phyloP scores from a whole-genome alignment of 106 monocot genomes.

The Triglochin maritima region DNA sequence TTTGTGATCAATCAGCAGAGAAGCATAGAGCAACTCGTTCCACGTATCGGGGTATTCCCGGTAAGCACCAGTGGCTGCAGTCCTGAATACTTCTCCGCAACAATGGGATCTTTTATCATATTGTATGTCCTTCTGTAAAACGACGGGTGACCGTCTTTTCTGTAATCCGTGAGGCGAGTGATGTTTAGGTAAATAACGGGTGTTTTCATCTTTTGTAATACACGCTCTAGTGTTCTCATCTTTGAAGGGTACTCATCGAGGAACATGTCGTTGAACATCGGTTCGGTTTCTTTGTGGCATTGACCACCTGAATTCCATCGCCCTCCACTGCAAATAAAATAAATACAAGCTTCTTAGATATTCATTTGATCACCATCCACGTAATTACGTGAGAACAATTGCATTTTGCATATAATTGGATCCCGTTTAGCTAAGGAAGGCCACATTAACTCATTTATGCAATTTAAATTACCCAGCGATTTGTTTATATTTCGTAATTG shows the following conservation, averaged over 20 bases:
- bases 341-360: not conserved
- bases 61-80: slow-evolving; percentile 99
- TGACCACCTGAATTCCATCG: slow-evolving; percentile 92
- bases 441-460: no score
- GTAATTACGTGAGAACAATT: not conserved
- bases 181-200: slow-evolving; percentile 81
- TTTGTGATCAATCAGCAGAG: slow-evolving; percentile 30
- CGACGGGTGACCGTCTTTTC: slow-evolving; percentile 85
- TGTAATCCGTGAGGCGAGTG: slow-evolving; percentile 67
- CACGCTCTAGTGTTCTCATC: slow-evolving; percentile 46
- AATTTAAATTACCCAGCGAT: no score
- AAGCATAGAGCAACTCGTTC: slow-evolving; percentile 79
- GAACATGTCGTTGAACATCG: slow-evolving; percentile 53
- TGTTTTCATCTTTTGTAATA: slow-evolving; percentile 45
- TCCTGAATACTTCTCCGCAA: slow-evolving; percentile 56
- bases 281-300: slow-evolving; percentile 79
- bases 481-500: no score
- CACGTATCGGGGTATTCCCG: slow-evolving; percentile 87
- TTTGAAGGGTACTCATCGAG: slow-evolving; percentile 59
- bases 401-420: no score
- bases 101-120: slow-evolving; percentile 31
- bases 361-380: not conserved
- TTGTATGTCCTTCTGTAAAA: slow-evolving; percentile 51
- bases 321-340: slow-evolving; percentile 44
- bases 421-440: no score